Base-by-base conservation (phyloP, 345 rosid genomes). In the Syzygium aqueum region DNA sequence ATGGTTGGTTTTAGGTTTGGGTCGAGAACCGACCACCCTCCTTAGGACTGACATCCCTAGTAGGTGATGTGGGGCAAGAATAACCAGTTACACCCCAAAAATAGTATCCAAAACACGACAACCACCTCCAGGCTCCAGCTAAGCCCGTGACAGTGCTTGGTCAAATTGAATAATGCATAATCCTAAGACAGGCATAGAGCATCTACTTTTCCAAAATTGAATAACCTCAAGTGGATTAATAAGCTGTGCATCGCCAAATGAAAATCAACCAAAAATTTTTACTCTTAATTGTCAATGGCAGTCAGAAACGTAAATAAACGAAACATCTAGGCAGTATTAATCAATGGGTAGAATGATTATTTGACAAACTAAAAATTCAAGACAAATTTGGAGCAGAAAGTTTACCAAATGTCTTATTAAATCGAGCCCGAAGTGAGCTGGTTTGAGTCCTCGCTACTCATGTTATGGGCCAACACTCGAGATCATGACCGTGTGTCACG, bases 21-120 rank as follows among this genome's bases (percentile, higher is more conserved):
- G 8, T 0, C 0, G 0, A 16, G 40, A 30, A 65, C 16, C 17
- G 11, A 30, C 33, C 2, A 2, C 11, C 9, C 9, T 19, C 6
- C 43, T 19, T 2, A 19, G 3, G 3, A 2, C 23, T 23, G 57
- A 19, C 57, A 3, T 22, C 8, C 43, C 21, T 30, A 16, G 4
- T 1, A 3, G 40, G 11, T 67, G 78, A 8, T 3, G 8, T 16
- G 11, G 6, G 23, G 78, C 17, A 67, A 67, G 78, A 65, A 65
- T 15, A 65, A 65, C 77, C 40, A 21, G 11, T 65, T 40, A 65
- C 40, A 16, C 30, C 77, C 77, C 77, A 15, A 28, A 28, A 30
- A 28, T 15, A 7, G 33, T 30, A 16, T 30, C 23, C 23, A 67
- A 67, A 65, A 63, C 40, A 15, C 2, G 77, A 63, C 40, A 28